Evolutionary conservation across 2,329 filamentous ascomycete genomes (phyloP).

Genomic region (Fusarium decemcellulare): DNA sequence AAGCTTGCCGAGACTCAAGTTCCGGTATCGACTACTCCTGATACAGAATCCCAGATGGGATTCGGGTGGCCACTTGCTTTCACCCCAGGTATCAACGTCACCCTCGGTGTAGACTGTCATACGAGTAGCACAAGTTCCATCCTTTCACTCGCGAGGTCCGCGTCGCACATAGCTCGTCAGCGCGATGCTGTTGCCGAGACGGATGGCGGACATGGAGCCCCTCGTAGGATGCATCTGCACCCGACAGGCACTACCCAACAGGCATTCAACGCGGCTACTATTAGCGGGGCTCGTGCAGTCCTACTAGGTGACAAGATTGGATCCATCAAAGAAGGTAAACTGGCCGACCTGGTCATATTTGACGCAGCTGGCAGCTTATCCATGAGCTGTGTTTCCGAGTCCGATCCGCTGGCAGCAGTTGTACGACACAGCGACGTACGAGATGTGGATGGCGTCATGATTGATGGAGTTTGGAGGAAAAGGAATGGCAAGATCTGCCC

Average conservation of each 20-base stretch:
- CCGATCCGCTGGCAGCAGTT: slow-evolving; percentile 13
- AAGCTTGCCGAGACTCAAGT: slow-evolving; percentile 2
- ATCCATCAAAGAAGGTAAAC: slow-evolving; percentile 14
- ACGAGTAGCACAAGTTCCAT: slow-evolving; percentile 16
- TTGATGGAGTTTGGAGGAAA: slow-evolving; percentile 24
- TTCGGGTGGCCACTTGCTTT: slow-evolving; percentile 21
- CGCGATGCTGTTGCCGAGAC: slow-evolving; percentile 5
- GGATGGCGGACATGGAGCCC: slow-evolving; percentile 5
- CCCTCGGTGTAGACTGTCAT: slow-evolving; percentile 21
- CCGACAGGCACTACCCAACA: slow-evolving; percentile 13
- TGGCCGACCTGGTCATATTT: slow-evolving; percentile 23
- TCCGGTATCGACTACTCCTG: slow-evolving; percentile 12
- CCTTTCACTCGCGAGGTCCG: slow-evolving; percentile 12
- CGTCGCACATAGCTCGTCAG: slow-evolving; percentile 18
- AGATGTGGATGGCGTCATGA: slow-evolving; percentile 17
- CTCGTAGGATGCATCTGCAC: slow-evolving; percentile 12
- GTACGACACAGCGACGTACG: slow-evolving; percentile 16
- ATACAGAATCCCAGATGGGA: slow-evolving; percentile 19
- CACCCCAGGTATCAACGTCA: slow-evolving; percentile 6
- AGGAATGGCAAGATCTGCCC: slow-evolving; percentile 15
- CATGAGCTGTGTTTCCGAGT: slow-evolving; percentile 20
- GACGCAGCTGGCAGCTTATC: slow-evolving; percentile 3
- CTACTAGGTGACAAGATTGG: slow-evolving; percentile 19
- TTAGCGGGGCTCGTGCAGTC: slow-evolving; percentile 20
- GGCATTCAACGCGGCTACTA: slow-evolving; percentile 20